A percentile compares a stretch with the other conserved stretches of the same genome.
Evolutionary conservation across 805 yeast genomes (phyloP).

Genomic region (Metschnikowia cerradonensis): DNA sequence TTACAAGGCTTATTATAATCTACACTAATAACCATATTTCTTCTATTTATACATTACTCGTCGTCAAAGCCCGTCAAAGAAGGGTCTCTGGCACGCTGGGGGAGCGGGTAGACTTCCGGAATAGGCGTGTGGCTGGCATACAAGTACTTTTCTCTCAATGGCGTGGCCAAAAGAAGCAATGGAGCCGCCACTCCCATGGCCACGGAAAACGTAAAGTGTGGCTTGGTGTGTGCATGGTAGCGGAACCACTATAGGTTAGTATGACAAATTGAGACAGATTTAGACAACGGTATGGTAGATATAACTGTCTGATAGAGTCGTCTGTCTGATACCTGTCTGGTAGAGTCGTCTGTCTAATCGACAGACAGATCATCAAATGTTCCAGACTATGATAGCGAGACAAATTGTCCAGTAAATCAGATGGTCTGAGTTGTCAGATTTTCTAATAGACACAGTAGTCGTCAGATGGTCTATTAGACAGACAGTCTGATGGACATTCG

Average conservation of each 20-base stretch:
- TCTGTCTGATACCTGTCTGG: too few species aligned
- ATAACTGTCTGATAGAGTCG: too few species aligned
- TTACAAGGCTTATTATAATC: too few species aligned
- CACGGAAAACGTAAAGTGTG: constrained; percentile 66
- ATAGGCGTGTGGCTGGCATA: constrained; percentile 63
- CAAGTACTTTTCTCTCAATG: constrained; percentile 64
- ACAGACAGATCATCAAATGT: too few species aligned
- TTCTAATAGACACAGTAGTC: too few species aligned
- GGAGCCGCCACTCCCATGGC: constrained; percentile 68
- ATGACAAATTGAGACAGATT: not conserved
- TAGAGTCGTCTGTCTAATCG: too few species aligned
- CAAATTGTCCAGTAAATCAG: too few species aligned
- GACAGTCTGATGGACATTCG: too few species aligned
- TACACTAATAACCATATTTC: not conserved
- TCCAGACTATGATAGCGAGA: too few species aligned
- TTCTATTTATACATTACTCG: constrained; percentile 9
- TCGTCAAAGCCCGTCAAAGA: constrained; percentile 55
- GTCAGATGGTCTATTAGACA: too few species aligned
- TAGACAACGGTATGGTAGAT: too few species aligned
- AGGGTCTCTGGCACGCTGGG: constrained; percentile 49
- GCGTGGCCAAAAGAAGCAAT: constrained; percentile 55
- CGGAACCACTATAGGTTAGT: constrained; percentile 53
- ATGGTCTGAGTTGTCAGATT: too few species aligned
- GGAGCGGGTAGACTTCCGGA: constrained; percentile 59
- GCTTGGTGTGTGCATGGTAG: constrained; percentile 71